A percentile compares a stretch with the other conserved stretches of the same genome.
These are phyloP conservation scores for Hypsizygus marmoreus DNA, from an alignment of 768 basidiomycete genomes.

Conservation along the genomic window DNA sequence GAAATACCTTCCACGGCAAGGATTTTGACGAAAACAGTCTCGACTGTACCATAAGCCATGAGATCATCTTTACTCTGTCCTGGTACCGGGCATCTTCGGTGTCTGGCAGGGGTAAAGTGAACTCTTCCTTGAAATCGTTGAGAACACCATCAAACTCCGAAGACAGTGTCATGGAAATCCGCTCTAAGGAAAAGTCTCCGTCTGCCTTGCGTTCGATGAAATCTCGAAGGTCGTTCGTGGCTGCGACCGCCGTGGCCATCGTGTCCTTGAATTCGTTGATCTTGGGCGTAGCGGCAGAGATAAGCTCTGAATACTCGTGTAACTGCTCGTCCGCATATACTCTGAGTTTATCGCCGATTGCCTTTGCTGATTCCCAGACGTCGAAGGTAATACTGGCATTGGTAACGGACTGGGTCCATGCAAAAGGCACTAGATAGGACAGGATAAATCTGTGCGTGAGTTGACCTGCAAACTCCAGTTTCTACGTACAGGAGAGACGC, in stretches of 20 bases:
- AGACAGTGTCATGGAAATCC: conserved; percentile 18
- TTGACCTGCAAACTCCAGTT: no score
- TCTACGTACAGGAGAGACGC: no score
- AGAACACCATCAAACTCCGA: conserved; percentile 21
- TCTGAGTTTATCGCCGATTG: conserved; percentile 11
- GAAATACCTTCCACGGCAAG: conserved; percentile 21
- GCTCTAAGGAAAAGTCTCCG: conserved; percentile 7
- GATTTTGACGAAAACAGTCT: conserved; percentile 24
- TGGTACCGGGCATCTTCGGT: conserved; percentile 31
- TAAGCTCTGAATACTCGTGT: conserved; percentile 11
- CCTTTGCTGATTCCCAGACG: conserved; percentile 17
- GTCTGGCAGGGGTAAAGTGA: conserved; percentile 28
- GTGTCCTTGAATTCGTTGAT: conserved; percentile 22
- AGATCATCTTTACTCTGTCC: conserved; percentile 22
- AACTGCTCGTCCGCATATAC: conserved; percentile 21
- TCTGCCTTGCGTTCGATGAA: conserved; percentile 3
- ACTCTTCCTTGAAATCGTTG: conserved; percentile 26
- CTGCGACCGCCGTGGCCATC: conserved; percentile 19
- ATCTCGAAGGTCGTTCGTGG: conserved; percentile 15
- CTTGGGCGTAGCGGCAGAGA: conserved; percentile 16
- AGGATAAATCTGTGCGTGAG: neutral
- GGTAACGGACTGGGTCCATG: neutral
- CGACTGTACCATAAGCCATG: conserved; percentile 24
- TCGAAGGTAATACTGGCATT: conserved; percentile 1
- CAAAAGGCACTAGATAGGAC: neutral